A percentile compares a stretch with the other conserved stretches of the same genome.
Evolutionary conservation across 768 basidiomycete species (phyloP).

Genomic region (Grammothele lineata): DNA sequence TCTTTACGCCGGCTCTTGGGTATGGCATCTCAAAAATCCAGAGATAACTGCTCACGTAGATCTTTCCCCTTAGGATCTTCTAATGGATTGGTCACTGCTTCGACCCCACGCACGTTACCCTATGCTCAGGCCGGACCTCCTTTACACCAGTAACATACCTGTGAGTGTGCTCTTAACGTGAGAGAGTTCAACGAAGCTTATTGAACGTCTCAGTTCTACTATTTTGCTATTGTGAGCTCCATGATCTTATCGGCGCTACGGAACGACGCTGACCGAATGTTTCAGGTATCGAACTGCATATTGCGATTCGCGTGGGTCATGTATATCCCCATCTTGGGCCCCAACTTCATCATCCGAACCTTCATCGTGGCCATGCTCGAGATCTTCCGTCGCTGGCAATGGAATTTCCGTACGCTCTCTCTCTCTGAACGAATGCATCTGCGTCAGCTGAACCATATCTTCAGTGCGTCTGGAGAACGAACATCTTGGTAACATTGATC

Average conservation of each 20-base stretch:
- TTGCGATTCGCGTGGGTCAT: conserved; percentile 82
- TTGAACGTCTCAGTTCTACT: conserved; percentile 55
- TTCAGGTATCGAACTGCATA: conserved; percentile 63
- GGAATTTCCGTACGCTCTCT: conserved; percentile 79
- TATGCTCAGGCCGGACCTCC: conserved; percentile 68
- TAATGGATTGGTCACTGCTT: conserved; percentile 91
- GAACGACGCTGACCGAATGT: not conserved
- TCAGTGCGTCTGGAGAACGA: conserved; percentile 84
- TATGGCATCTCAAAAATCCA: too few relatives aligned
- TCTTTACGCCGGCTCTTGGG: conserved; percentile 76
- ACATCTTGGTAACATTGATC: conserved; percentile 90
- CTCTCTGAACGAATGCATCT: not conserved
- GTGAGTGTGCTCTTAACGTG: conserved; percentile 36
- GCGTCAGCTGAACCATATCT: conserved; percentile 40
- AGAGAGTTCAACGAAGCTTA: too few relatives aligned
- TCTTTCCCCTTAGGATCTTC: conserved; percentile 57
- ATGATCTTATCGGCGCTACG: not conserved
- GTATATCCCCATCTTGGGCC: conserved; percentile 57
- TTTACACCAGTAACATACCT: conserved; percentile 61
- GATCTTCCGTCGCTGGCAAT: conserved; percentile 75
- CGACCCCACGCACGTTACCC: conserved; percentile 49
- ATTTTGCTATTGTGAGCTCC: conserved; percentile 64
- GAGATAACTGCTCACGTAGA: not conserved
- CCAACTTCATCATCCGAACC: conserved; percentile 47
- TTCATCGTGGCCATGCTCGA: conserved; percentile 74